Percentiles rank a stretch among this genome's conserved stretches.
Conservation (phyloP, 352 stramenopile genomes). For the Globisporangium megalacanthum region DNA sequence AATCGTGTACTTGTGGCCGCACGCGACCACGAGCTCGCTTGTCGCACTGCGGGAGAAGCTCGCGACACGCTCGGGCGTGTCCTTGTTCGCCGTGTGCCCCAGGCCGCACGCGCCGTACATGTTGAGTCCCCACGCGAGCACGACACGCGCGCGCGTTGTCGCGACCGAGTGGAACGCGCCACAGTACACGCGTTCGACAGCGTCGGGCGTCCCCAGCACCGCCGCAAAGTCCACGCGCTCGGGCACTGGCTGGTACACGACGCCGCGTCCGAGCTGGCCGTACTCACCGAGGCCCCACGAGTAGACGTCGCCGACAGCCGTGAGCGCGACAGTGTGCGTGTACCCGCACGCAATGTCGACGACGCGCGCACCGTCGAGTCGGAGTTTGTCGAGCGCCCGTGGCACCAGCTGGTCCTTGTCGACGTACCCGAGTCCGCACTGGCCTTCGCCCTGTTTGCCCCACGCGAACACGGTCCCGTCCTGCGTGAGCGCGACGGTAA, state of each 20-base stretch:
- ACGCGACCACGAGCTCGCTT: slow-evolving; percentile 56
- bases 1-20: slow-evolving; percentile 81
- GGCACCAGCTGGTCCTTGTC: slow-evolving; percentile 77
- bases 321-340: slow-evolving; percentile 84
- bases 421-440: slow-evolving; percentile 78
- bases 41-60: slow-evolving; percentile 40
- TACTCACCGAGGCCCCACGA: slow-evolving; percentile 90
- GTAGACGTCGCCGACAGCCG: slow-evolving; percentile 71
- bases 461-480: slow-evolving; percentile 70
- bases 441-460: slow-evolving; percentile 84
- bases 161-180: slow-evolving; percentile 77
- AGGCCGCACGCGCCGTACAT: slow-evolving; percentile 75
- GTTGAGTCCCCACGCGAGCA: slow-evolving; percentile 81
- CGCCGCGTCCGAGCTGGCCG: slow-evolving; percentile 83
- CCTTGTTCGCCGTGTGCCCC: slow-evolving; percentile 74
- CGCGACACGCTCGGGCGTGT: slow-evolving; percentile 69
- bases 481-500: slow-evolving; percentile 50
- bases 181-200: slow-evolving; percentile 55
- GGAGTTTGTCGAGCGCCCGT: slow-evolving; percentile 42
- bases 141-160: slow-evolving; percentile 48
- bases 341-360: slow-evolving; percentile 78
- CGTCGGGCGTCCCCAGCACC: slow-evolving; percentile 40
- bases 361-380: slow-evolving; percentile 18
- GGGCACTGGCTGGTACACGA: slow-evolving; percentile 76
- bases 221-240: slow-evolving; percentile 50